A percentile compares a stretch with the other conserved stretches of the same genome.
phyloP scores from a whole-genome alignment of 1,139 yeast genomes.

The Saccharomyces hybrid region DNA sequence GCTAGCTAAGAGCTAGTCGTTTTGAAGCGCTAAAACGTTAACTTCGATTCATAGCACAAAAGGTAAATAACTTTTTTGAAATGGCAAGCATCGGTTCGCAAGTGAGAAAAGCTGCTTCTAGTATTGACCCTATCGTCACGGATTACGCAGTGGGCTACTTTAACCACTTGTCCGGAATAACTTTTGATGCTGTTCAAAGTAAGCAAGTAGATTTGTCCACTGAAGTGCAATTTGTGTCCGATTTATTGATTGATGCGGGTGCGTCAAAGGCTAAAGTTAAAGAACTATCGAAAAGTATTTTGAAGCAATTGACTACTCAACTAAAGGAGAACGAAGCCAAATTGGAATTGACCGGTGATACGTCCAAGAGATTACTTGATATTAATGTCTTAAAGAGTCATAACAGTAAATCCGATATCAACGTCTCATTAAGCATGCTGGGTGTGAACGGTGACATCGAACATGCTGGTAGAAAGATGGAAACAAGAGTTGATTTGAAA shows the following conservation, averaged over 20 bases:
- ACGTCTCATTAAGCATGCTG: slow-evolving; percentile 60
- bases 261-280: slow-evolving; percentile 53
- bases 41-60: background rate
- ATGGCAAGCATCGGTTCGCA: slow-evolving; percentile 38
- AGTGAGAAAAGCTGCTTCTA: slow-evolving; percentile 84
- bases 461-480: slow-evolving; percentile 85
- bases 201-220: slow-evolving; percentile 58
- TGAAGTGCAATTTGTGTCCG: slow-evolving; percentile 60
- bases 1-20: background rate
- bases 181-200: slow-evolving; percentile 75
- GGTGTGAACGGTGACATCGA: slow-evolving; percentile 81
- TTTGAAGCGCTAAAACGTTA: background rate
- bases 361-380: slow-evolving; percentile 73
- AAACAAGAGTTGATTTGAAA: slow-evolving; percentile 90
- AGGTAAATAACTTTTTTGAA: background rate
- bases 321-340: slow-evolving; percentile 65
- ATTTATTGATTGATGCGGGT: slow-evolving; percentile 71
- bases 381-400: slow-evolving; percentile 57
- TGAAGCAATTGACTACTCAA: slow-evolving; percentile 46
- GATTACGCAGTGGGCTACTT: slow-evolving; percentile 89
- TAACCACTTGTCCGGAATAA: slow-evolving; percentile 63
- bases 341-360: slow-evolving; percentile 62
- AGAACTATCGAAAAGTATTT: slow-evolving; percentile 40
- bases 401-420: slow-evolving; percentile 56
- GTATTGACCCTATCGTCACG: slow-evolving; percentile 82